These are phyloP conservation scores for Solanum verrucosum DNA, from an alignment of 257 asterid genomes.

Conservation along the genomic window DNA sequence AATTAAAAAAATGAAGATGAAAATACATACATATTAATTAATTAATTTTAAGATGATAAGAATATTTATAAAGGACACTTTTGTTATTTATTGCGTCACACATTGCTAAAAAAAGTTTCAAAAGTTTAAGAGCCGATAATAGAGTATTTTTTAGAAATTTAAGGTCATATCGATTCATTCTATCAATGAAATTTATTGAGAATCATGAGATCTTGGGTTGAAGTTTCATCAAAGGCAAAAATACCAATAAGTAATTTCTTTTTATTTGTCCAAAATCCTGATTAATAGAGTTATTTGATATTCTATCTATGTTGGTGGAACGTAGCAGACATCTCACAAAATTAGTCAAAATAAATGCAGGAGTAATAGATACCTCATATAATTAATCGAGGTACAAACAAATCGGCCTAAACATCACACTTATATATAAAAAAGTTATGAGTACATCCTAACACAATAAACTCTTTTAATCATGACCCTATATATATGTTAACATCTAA, in stretches of 20 bases:
- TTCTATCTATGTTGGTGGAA: not conserved
- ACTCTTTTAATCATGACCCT: not conserved
- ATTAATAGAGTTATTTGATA: not conserved
- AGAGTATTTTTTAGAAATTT: no score
- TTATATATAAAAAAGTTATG: not conserved
- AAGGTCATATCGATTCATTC: not conserved
- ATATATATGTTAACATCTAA: not conserved
- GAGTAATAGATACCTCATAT: not conserved
- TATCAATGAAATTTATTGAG: not conserved
- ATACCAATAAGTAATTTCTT: not conserved
- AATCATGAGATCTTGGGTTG: not conserved
- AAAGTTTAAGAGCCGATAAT: not conserved
- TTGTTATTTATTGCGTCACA: not conserved
- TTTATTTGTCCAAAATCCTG: not conserved
- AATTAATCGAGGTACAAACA: not conserved
- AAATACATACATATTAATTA: not conserved
- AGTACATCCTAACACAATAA: not conserved
- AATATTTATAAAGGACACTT: not conserved
- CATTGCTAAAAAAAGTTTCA: not conserved
- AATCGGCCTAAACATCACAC: not conserved
- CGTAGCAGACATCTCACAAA: not conserved
- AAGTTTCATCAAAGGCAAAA: not conserved
- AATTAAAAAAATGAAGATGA: not conserved
- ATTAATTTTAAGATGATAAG: not conserved
- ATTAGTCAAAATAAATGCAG: not conserved